Conservation (phyloP, 768 basidiomycete species). For the Cystobasidium ongulense region DNA sequence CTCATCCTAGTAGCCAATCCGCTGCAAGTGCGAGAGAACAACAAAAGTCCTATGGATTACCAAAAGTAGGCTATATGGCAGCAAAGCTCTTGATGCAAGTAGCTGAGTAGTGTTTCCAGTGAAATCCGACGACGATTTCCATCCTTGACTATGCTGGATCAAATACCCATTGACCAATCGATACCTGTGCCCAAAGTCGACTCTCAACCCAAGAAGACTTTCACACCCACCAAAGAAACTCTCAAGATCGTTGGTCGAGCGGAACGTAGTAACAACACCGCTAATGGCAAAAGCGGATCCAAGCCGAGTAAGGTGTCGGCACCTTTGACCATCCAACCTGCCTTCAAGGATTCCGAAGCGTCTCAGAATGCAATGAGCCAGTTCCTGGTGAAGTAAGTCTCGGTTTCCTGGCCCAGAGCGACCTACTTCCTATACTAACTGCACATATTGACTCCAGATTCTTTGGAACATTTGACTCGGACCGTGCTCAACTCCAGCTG, state of each 20-base stretch:
- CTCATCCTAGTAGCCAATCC: constrained; percentile 70
- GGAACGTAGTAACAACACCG: constrained; percentile 46
- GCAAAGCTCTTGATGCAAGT: neutral
- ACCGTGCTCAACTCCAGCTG: constrained; percentile 59
- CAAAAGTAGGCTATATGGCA: constrained; percentile 53
- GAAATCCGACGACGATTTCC: constrained; percentile 74
- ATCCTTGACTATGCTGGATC: constrained; percentile 72
- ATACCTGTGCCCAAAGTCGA: constrained; percentile 53
- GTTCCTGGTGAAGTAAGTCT: constrained; percentile 66
- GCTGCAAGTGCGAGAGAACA: constrained; percentile 56
- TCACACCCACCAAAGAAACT: constrained; percentile 43
- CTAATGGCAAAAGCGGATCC: neutral
- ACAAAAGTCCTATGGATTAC: constrained; percentile 57
- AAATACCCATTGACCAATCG: constrained; percentile 56
- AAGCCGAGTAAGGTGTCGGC: constrained; percentile 56
- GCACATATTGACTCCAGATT: constrained; percentile 20
- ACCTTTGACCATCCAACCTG: constrained; percentile 59
- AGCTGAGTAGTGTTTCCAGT: constrained; percentile 47
- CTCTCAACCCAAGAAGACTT: constrained; percentile 54
- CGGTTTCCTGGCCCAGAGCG: too few relatives aligned
- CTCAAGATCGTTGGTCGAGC: constrained; percentile 44
- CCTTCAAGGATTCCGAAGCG: constrained; percentile 53
- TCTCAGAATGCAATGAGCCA: constrained; percentile 60
- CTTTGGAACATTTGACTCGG: constrained; percentile 72
- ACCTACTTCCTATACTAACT: neutral